Evolutionary conservation across 192 early-diverging fungal species (phyloP).

Genomic region (Rhizoclosmatium sp.): DNA sequence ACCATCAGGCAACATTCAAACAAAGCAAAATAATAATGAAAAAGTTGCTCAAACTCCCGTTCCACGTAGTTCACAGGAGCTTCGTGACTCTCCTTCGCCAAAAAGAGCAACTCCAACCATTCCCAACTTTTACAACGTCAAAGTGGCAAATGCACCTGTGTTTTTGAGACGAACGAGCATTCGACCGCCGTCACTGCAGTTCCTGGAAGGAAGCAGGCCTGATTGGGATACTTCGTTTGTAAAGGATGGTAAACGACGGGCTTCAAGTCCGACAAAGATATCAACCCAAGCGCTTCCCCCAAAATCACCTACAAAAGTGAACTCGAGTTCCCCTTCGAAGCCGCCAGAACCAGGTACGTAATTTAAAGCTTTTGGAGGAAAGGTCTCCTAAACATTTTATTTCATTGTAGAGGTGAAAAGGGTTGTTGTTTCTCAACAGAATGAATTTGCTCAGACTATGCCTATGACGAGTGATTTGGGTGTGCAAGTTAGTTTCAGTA

Average conservation of each 20-base stretch:
- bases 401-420: too few species aligned
- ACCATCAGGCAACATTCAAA: background rate
- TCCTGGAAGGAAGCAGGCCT: constrained; percentile 22
- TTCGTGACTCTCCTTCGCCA: background rate
- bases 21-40: background rate
- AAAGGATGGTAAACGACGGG: constrained; percentile 2
- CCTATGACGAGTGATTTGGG: constrained; percentile 25
- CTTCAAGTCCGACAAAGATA: background rate
- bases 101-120: background rate
- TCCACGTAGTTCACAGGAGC: background rate
- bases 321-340: background rate
- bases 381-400: background rate
- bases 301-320: background rate
- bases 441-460: constrained; percentile 33
- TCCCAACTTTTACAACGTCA: constrained; percentile 35
- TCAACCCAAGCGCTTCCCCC: background rate
- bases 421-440: background rate
- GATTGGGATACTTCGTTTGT: constrained; percentile 17
- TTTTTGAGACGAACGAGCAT: constrained; percentile 27
- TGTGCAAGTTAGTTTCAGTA: constrained; percentile 29
- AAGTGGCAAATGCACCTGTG: constrained; percentile 26
- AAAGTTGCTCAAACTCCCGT: background rate
- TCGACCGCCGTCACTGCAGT: constrained; percentile 31
- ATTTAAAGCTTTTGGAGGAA: background rate
- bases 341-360: background rate